These are phyloP conservation scores for Rickenella mellea DNA, from an alignment of 768 basidiomycete genomes.

Conservation along the genomic window DNA sequence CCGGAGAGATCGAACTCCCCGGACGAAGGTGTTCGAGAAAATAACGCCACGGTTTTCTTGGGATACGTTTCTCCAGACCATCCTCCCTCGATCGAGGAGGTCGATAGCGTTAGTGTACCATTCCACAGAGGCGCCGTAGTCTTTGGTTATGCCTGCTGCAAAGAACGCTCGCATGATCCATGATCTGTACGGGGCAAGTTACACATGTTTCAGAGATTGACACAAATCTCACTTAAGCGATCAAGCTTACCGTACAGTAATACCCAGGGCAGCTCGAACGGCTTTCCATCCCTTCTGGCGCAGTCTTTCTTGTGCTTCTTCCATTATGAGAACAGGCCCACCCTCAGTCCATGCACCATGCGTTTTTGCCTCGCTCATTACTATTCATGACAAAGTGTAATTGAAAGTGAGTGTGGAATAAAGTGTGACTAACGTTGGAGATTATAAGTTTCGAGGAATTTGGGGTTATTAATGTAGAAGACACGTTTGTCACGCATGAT, in stretches of 20 bases:
- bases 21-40: slow-evolving; percentile 31
- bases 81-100: slow-evolving; percentile 32
- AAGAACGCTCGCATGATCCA: slow-evolving; percentile 33
- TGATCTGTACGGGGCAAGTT: slow-evolving; percentile 17
- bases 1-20: slow-evolving; percentile 28
- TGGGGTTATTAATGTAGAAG: slow-evolving; percentile 23
- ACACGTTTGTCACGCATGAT: slow-evolving; percentile 29
- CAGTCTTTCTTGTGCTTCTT: slow-evolving; percentile 20
- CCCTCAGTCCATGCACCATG: slow-evolving; percentile 24
- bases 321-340: slow-evolving; percentile 22
- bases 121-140: slow-evolving; percentile 18
- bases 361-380: slow-evolving; percentile 19
- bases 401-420: not conserved
- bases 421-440: slow-evolving; percentile 21
- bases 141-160: slow-evolving; percentile 10
- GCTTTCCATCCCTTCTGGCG: slow-evolving; percentile 15
- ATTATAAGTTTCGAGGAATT: slow-evolving; percentile 27
- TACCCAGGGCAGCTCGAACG: slow-evolving; percentile 24
- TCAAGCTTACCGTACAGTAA: slow-evolving; percentile 2
- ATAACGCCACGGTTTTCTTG: slow-evolving; percentile 29
- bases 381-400: slow-evolving; percentile 11
- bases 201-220: not conserved
- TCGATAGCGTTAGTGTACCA: slow-evolving; percentile 27
- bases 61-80: slow-evolving; percentile 29
- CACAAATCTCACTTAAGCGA: not conserved